Percentiles rank a stretch among this genome's conserved stretches.
Evolutionary conservation across 495 filamentous ascomycete species (phyloP).

Genomic region (Neurospora pannonica): DNA sequence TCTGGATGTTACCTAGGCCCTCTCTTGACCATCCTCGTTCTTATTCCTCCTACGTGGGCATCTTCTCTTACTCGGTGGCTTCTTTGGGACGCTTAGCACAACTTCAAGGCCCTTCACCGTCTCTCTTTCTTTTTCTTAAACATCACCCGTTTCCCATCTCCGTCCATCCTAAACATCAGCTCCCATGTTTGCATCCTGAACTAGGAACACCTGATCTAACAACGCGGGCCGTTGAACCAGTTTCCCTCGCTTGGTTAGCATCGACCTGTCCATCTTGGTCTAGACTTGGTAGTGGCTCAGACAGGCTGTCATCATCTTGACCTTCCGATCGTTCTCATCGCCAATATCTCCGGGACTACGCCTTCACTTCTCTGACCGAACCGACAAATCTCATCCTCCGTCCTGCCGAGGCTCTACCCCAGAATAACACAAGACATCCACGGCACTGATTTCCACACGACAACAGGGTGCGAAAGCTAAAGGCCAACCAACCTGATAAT

Average conservation of each 20-base stretch:
- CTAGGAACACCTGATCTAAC: background rate
- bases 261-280: background rate
- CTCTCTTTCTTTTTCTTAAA: background rate
- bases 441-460: background rate
- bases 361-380: background rate
- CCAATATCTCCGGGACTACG: background rate
- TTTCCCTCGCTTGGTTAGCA: background rate
- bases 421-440: background rate
- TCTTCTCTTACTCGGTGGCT: background rate
- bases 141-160: background rate
- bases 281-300: background rate
- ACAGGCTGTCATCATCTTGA: background rate
- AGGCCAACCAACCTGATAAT: background rate
- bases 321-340: background rate
- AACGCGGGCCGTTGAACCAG: background rate
- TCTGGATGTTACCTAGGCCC: background rate
- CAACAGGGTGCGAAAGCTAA: background rate
- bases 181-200: background rate
- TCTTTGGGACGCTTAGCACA: background rate
- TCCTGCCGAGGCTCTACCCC: background rate
- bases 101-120: background rate
- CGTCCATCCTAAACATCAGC: background rate
- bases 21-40: background rate
- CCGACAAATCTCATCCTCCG: background rate
- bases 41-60: background rate